Base-by-base conservation (phyloP, 495 filamentous ascomycete species). In the Penicillium coffeae region DNA sequence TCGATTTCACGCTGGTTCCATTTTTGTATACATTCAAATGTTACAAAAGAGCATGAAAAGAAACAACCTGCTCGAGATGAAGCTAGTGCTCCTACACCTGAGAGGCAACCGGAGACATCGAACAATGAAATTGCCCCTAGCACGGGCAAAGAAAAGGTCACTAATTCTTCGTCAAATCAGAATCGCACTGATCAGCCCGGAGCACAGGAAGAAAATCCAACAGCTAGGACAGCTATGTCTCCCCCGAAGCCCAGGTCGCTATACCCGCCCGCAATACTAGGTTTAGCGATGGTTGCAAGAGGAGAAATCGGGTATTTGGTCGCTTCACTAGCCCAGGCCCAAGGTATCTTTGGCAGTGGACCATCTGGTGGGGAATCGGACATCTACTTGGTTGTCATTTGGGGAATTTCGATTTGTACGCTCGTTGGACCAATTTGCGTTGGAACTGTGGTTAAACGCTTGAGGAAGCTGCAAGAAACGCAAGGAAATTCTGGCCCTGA, bases 301-400 rank as follows among this genome's bases (percentile, higher is more conserved):
- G 88, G 88, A 2, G 88, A 95, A 58, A 85, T 92, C 20, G 87
- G 87, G 0, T 88, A 89, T 46, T 66, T 92, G 16, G 87, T 93
- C 48, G 82, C 86, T 5, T 82, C 86, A 2, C 62, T 89, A 3
- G 85, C 83, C 0, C 67, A 85, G 44, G 77, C 74, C 9, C 59
- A 76, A 19, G 79, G 82, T 0, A 73, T 84, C n/a, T 84, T 86
- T 16, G 50, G 51, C 3, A 46, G 48, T 0, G 49, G 51, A 3
- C 34, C 57, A 0, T 54, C 58, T 1, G 35, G 44, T 0, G 58
- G 38, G 2, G 50, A 47, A 2, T 68, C 71, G 0, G 72, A 80
- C 13, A 64, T 78, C 3, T 91, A 86, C 55, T 64, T 90, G 2
- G 68, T 89, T 7, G 76, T 85, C 0, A 76, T 83, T 0, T 92